Evolutionary conservation across 257 asterid species (phyloP), one percentile per base, ranked within the genome.

Genomic region (Jacaranda mimosifolia): DNA sequence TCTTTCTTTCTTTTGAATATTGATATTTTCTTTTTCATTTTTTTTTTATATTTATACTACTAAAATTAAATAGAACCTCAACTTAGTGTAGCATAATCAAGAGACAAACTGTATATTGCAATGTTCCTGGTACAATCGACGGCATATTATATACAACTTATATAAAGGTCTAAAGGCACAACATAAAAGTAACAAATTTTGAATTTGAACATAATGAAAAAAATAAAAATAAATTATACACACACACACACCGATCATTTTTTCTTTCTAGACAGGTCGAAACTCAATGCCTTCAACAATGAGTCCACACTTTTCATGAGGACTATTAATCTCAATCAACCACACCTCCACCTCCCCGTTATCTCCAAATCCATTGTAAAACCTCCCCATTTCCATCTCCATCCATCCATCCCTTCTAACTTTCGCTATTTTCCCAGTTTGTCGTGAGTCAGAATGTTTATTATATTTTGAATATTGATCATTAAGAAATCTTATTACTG

Each of bases 201-300:
- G 6, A 52, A n/a, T n/a, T 55, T 55, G 21, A 55, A 55, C 26
- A 55, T 17, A 32, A 17, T 15, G 3, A 17, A 5, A 55, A n/a
- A 10, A 5, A 55, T n/a, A n/a, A n/a, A n/a, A n/a, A n/a, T n/a
- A n/a, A n/a, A n/a, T n/a, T n/a, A n/a, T n/a, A n/a, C n/a, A n/a
- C n/a, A 0, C 0, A 55, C 4, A 6, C n/a, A 9, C 4, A 11
- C 26, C 14, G 1, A 19, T 17, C 0, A 5, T 63, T 38, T 36
- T 63, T 3, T 13, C 4, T 67, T 14, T 46, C 6, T 71, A 85
- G 11, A 63, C 45, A 40, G 94, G 91, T 48, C 91, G 85, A 86
- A 92, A 84, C 85, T 89, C 97, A 21, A 92, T 79, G 38, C 93
- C 96, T 77, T 92, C 85, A 10, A 92, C 74, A 5, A 86, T 43